phyloP scores from a whole-genome alignment of 768 basidiomycete genomes.

The Russula virescens region DNA sequence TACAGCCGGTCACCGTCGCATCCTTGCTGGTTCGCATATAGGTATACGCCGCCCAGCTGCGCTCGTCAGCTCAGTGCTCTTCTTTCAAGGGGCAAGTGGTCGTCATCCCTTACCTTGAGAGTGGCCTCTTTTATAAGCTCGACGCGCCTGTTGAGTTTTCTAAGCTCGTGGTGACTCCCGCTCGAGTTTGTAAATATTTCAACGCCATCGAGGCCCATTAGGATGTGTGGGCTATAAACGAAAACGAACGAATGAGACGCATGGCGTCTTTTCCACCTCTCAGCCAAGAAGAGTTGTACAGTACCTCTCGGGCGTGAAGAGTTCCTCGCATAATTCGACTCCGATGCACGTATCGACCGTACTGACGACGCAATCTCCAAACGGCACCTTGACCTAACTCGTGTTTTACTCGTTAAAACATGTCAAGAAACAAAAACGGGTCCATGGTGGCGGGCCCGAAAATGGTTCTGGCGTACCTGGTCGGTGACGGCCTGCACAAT shows the following conservation, averaged over 20 bases:
- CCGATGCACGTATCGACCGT: slow-evolving; percentile 95
- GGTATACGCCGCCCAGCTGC: slow-evolving; percentile 92
- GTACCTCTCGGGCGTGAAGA: slow-evolving; percentile 94
- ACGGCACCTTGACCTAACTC: slow-evolving; percentile 76
- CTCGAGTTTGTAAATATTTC: slow-evolving; percentile 99
- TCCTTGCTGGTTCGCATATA: slow-evolving; percentile 98
- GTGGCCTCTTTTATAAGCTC: slow-evolving; percentile 98
- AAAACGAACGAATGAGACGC: background rate
- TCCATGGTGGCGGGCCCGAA: too few relatives aligned
- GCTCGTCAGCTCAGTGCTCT: background rate
- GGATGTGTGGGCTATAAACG: slow-evolving; percentile 79
- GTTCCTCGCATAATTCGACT: slow-evolving; percentile 93
- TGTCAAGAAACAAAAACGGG: too few relatives aligned
- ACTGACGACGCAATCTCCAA: slow-evolving; percentile 92
- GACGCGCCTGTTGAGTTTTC: slow-evolving; percentile 88
- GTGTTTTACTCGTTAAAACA: background rate
- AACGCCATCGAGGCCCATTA: slow-evolving; percentile 97
- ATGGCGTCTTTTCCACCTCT: background rate
- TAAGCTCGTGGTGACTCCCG: slow-evolving; percentile 95
- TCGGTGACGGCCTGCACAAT: slow-evolving; percentile 85
- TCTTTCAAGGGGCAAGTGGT: background rate
- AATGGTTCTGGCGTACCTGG: slow-evolving; percentile 46
- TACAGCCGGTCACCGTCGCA: slow-evolving; percentile 98
- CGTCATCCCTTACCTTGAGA: slow-evolving; percentile 63
- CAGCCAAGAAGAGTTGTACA: background rate